Evolutionary conservation across 2,329 filamentous ascomycete species (phyloP), one percentile per base, ranked within the genome.

Genomic region (Arachnomyces sp.): DNA sequence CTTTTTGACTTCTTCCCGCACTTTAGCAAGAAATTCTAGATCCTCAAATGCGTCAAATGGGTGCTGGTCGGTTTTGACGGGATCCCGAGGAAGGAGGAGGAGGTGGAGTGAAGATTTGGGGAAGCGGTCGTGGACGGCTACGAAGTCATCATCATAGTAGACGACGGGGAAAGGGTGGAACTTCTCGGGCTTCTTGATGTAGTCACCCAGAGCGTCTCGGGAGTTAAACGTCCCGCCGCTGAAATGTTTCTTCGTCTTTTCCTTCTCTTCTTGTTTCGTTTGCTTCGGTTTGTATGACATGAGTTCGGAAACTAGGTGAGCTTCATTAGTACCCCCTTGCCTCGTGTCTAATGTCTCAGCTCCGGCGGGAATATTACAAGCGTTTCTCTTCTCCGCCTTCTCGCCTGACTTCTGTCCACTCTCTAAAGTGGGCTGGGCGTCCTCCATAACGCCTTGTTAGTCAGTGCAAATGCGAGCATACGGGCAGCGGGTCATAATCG

Each of bases 61-160:
- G 51, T 94, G 83, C 8, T 78, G 66, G 4, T 71, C 65, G 50
- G 72, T 77, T 55, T 79, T 76, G 2, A 59, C 53, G 1, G 70
- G 56, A 31, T 82, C 76, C 36, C 89, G 82, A 5, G 89, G 86
- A 4, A 96, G 77, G n/a, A 96, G 76, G 2, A 98, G 82, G 1
- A 86, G 73, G 65, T 98, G 92, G 3, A 95, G 71, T 3, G 76
- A 79, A 3, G 84, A 77, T 63, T 96, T 98, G 7, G 92, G 89
- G 57, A 79, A 98, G 45, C 79, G 69, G 65, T 98, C 92, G 51
- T 81, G 74, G 59, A 96, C 84, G 14, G 80, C 75, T 37, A 89
- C 84, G 49, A 82, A 86, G 44, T 78, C 65, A n/a, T 76, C 69
- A 48, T 77, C 76, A 60, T 80, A 69, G 54, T 79, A 81, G 40